phyloP scores from a whole-genome alignment of 257 asterid genomes.

The Gentiana macrophylla region DNA sequence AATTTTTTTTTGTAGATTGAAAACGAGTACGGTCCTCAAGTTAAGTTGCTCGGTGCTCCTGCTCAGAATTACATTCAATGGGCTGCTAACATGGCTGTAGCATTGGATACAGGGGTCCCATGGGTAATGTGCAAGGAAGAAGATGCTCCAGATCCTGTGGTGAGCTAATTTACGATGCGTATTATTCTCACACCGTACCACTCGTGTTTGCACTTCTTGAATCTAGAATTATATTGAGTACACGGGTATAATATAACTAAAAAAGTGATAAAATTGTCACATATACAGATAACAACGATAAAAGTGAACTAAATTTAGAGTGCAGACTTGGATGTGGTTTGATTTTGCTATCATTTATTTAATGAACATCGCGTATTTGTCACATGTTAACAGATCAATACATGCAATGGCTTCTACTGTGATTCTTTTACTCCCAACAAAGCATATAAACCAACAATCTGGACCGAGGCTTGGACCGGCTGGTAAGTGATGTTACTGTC shows the following conservation, averaged over 20 bases:
- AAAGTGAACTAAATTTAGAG: background rate
- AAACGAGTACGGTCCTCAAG: constrained; percentile 35
- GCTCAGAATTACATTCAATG: constrained; percentile 27
- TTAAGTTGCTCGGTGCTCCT: constrained; percentile 23
- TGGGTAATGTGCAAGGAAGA: constrained; percentile 55
- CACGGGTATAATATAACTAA: too few relatives aligned
- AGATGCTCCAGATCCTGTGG: constrained; percentile 85
- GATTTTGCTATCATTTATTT: too few relatives aligned
- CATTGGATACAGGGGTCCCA: constrained; percentile 34
- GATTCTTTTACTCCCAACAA: constrained; percentile 71
- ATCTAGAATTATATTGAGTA: background rate
- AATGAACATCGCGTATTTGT: background rate
- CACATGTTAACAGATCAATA: constrained; percentile 49
- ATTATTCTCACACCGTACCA: too few relatives aligned
- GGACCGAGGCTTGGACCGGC: constrained; percentile 99
- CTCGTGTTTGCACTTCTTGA: background rate
- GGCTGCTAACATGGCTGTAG: constrained; percentile 46
- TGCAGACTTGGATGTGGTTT: background rate
- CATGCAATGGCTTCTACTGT: constrained; percentile 95
- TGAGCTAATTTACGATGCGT: constrained; percentile 13
- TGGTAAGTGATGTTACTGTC: constrained; percentile 32
- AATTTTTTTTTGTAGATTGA: constrained; percentile 22
- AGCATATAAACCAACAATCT: constrained; percentile 77
- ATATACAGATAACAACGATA: too few relatives aligned
- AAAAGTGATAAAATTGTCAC: too few relatives aligned